phyloP scores from a whole-genome alignment of 2,329 filamentous ascomycete species.

The Trichoderma sp. region DNA sequence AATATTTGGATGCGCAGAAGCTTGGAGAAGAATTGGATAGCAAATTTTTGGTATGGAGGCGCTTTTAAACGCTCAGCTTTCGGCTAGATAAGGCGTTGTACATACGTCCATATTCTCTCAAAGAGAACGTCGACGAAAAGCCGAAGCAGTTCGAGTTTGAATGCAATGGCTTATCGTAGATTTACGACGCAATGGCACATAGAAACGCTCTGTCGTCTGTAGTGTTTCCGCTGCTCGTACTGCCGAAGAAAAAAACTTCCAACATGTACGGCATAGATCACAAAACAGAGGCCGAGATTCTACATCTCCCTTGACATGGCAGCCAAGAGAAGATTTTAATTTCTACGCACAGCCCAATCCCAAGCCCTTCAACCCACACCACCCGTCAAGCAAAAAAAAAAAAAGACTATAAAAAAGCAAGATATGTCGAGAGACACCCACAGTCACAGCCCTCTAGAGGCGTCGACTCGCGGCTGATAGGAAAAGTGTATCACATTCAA shows the following conservation, averaged over 20 bases:
- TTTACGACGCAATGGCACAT: not conserved
- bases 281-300: not conserved
- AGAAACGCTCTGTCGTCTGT: not conserved
- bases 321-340: not conserved
- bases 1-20: not conserved
- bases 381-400: not conserved
- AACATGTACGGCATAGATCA: not conserved
- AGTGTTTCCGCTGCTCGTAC: not conserved
- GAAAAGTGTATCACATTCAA: slow-evolving; percentile 50
- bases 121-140: not conserved
- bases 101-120: not conserved
- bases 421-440: slow-evolving; percentile 40
- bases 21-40: not conserved
- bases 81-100: not conserved
- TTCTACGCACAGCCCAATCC: not conserved
- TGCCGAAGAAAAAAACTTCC: not conserved
- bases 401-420: not conserved
- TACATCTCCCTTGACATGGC: not conserved
- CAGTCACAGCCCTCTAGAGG: slow-evolving; percentile 48
- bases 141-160: not conserved
- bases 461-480: slow-evolving; percentile 44
- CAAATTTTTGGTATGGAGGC: not conserved
- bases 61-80: not conserved
- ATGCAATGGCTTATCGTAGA: not conserved
- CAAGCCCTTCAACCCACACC: not conserved